These are phyloP conservation scores for Quercus suber DNA, from an alignment of 306 rosid genomes.

Conservation along the genomic window DNA sequence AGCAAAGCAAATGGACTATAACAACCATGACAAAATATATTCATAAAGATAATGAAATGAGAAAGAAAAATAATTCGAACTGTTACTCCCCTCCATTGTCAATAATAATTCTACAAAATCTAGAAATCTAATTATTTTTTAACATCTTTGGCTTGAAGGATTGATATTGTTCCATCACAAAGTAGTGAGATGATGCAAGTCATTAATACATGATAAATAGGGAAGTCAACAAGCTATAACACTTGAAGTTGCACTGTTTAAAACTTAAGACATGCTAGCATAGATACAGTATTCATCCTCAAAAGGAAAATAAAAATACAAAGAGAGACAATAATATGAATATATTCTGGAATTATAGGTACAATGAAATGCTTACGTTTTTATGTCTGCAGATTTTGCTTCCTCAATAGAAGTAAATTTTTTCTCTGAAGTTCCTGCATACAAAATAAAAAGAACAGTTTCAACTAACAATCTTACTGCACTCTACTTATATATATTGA, in stretches of 20 bases:
- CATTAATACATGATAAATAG: too few relatives aligned
- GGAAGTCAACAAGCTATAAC: too few relatives aligned
- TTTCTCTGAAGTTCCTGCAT: conserved; percentile 62
- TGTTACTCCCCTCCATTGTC: not conserved
- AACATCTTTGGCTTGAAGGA: not conserved
- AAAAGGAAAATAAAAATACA: not conserved
- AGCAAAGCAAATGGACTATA: not conserved
- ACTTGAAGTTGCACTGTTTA: not conserved
- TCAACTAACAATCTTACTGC: conserved; percentile 19
- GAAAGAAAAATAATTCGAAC: not conserved
- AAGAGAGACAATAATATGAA: conserved; percentile 1
- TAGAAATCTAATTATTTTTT: not conserved
- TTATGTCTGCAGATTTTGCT: conserved; percentile 62
- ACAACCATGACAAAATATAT: not conserved
- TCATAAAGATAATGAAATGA: not conserved
- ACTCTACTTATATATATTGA: conserved; percentile 2
- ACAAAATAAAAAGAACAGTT: conserved; percentile 23
- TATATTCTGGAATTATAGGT: not conserved
- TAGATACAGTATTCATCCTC: conserved; percentile 3
- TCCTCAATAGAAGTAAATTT: conserved; percentile 47
- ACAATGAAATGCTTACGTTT: conserved; percentile 49
- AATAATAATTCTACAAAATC: not conserved
- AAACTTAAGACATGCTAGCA: not conserved
- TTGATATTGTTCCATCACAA: not conserved
- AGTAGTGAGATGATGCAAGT: not conserved